Evolutionary conservation across 2,329 filamentous ascomycete species (phyloP).

Genomic region (Rosellinia necatrix): DNA sequence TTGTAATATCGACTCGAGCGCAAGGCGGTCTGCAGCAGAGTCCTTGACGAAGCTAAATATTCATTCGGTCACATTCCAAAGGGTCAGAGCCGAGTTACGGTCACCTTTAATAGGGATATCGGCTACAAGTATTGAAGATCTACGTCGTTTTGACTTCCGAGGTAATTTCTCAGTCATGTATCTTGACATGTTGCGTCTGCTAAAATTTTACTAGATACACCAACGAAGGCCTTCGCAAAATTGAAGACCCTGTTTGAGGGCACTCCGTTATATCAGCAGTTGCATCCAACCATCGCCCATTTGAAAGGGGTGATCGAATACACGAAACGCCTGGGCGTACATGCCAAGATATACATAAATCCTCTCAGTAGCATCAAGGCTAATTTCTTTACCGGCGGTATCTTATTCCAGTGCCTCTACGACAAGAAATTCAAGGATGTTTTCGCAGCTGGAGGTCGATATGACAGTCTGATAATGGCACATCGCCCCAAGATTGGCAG

Average conservation of each 20-base stretch:
- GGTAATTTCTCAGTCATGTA: conserved; percentile 49
- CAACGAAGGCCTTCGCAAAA: conserved; percentile 61
- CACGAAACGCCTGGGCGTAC: conserved; percentile 73
- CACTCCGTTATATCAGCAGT: conserved; percentile 72
- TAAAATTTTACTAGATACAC: conserved; percentile 49
- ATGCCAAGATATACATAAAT: conserved; percentile 79
- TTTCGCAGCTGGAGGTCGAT: conserved; percentile 90
- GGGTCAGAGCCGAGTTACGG: conserved; percentile 79
- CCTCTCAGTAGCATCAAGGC: conserved; percentile 89
- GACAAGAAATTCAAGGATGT: conserved; percentile 84
- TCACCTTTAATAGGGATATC: conserved; percentile 81
- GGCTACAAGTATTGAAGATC: conserved; percentile 86
- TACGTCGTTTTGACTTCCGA: conserved; percentile 89
- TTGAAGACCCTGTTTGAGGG: conserved; percentile 65
- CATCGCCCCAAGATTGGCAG: conserved; percentile 72
- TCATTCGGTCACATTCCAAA: conserved; percentile 78
- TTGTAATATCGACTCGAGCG: conserved; percentile 74
- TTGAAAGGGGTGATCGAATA: conserved; percentile 79
- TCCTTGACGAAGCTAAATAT: conserved; percentile 87
- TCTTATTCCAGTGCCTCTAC: conserved; percentile 89
- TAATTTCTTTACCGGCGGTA: conserved; percentile 82
- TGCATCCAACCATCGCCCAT: conserved; percentile 77
- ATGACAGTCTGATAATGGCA: conserved; percentile 86
- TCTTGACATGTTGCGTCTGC: neutral
- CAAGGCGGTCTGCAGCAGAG: conserved; percentile 76